phyloP scores from a whole-genome alignment of 1,284 basidiomycete species.

The Ceratorhiza oryzae-sativae region DNA sequence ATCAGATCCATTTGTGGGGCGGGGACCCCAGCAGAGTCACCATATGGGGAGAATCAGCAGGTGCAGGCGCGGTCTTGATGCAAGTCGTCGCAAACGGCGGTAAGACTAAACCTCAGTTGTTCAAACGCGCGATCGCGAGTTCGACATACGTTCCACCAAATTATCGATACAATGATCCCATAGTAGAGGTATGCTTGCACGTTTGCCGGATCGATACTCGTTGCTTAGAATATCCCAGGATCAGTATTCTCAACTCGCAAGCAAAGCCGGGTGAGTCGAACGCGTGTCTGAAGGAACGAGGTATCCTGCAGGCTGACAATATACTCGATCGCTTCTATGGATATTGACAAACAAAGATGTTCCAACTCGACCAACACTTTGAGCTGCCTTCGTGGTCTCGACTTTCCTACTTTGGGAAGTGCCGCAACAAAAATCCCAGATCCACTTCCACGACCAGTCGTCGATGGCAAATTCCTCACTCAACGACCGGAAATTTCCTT shows the following conservation, averaged over 20 bases:
- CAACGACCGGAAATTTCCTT: slow-evolving; percentile 15
- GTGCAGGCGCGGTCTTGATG: slow-evolving; percentile 21
- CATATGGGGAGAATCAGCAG: slow-evolving; percentile 34
- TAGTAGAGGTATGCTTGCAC: slow-evolving; percentile 29
- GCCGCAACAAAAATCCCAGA: neutral
- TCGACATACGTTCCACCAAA: slow-evolving; percentile 41
- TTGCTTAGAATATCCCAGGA: neutral
- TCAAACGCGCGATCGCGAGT: slow-evolving; percentile 39
- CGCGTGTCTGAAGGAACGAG: too few species aligned
- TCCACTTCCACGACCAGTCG: slow-evolving; percentile 17
- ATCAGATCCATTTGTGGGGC: slow-evolving; percentile 28
- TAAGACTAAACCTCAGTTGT: slow-evolving; percentile 40
- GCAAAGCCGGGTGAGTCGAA: slow-evolving; percentile 1
- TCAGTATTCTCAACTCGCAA: slow-evolving; percentile 6
- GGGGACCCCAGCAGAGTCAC: slow-evolving; percentile 14
- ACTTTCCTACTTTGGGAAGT: neutral
- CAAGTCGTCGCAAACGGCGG: slow-evolving; percentile 43
- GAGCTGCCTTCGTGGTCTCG: slow-evolving; percentile 30
- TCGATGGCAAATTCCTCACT: slow-evolving; percentile 25
- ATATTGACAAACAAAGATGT: slow-evolving; percentile 29
- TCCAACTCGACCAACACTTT: slow-evolving; percentile 30
- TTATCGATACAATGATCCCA: slow-evolving; percentile 39
- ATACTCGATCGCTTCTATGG: neutral
- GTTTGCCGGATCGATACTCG: neutral
- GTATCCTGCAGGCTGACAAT: too few species aligned